These are phyloP conservation scores for Alloascoidea hylecoeti DNA, from an alignment of 805 yeast genomes.

Conservation along the genomic window DNA sequence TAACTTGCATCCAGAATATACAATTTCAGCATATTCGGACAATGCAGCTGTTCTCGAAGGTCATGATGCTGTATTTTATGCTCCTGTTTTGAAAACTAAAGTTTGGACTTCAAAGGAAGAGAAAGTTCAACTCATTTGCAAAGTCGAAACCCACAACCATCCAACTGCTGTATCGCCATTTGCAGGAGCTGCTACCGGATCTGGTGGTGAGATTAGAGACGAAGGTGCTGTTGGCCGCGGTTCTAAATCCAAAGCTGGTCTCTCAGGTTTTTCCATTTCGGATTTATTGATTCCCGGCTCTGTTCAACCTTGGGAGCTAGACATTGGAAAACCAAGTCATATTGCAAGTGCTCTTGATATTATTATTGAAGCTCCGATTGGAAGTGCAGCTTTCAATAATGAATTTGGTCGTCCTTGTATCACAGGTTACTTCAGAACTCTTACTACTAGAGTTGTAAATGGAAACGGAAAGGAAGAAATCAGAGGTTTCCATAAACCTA, in stretches of 20 bases:
- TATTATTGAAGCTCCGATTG: slow-evolving; percentile 95
- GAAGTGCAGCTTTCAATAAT: slow-evolving; percentile 96
- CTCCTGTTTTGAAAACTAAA: slow-evolving; percentile 63
- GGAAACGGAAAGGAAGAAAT: slow-evolving; percentile 51
- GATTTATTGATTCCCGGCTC: slow-evolving; percentile 78
- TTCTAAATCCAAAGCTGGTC: slow-evolving; percentile 91
- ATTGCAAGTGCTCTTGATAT: slow-evolving; percentile 88
- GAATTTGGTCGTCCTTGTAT: slow-evolving; percentile 98
- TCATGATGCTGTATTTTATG: slow-evolving; percentile 49
- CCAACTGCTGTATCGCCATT: slow-evolving; percentile 99
- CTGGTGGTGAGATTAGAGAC: slow-evolving; percentile 99
- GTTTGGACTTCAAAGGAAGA: slow-evolving; percentile 68
- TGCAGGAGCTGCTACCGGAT: slow-evolving; percentile 99
- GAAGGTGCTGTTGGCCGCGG: slow-evolving; percentile 99
- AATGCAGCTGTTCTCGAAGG: slow-evolving; percentile 95
- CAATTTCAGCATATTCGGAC: slow-evolving; percentile 91
- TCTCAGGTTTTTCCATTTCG: slow-evolving; percentile 84
- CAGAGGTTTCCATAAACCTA: slow-evolving; percentile 97
- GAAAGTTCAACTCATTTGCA: slow-evolving; percentile 75
- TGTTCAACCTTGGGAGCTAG: slow-evolving; percentile 90
- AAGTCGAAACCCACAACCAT: slow-evolving; percentile 98
- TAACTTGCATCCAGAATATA: slow-evolving; percentile 60
- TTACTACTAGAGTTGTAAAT: slow-evolving; percentile 65
- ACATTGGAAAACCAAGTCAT: slow-evolving; percentile 83
- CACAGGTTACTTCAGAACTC: slow-evolving; percentile 90